phyloP scores from a whole-genome alignment of 2,329 filamentous ascomycete genomes.

The Fusarium neocosmosporiellum region DNA sequence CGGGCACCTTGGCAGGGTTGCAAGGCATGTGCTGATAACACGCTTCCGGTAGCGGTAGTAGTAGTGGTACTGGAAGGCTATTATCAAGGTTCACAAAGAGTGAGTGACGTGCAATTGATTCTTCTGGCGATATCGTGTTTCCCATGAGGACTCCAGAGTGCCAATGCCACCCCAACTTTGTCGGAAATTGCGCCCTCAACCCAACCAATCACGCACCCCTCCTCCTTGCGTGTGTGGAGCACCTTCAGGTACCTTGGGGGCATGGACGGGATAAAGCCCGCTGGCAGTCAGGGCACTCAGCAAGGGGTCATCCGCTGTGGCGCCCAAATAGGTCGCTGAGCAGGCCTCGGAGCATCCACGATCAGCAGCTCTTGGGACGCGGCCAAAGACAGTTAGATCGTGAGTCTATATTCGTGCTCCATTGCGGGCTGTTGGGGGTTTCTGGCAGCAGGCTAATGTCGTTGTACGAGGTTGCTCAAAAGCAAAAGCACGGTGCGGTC shows the following conservation, averaged over 20 bases:
- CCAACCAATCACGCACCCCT: conserved; percentile 18
- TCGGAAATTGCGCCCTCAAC: conserved; percentile 39
- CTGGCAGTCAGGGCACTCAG: neutral
- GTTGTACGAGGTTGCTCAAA: conserved; percentile 18
- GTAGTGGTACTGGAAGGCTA: neutral
- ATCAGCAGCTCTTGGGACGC: neutral
- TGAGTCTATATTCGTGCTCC: conserved; percentile 1
- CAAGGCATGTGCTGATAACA: neutral
- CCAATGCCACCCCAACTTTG: neutral
- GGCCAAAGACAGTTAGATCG: neutral
- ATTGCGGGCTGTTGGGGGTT: neutral
- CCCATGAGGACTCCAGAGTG: neutral
- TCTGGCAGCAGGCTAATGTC: conserved; percentile 2
- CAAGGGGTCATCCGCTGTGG: conserved; percentile 6
- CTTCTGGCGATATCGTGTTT: neutral
- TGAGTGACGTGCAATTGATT: neutral
- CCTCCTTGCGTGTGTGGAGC: neutral
- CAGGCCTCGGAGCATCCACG: neutral
- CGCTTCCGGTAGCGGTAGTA: neutral
- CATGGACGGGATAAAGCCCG: conserved; percentile 8
- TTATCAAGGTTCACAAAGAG: neutral
- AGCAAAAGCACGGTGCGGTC: neutral
- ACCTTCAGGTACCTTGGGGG: conserved; percentile 28
- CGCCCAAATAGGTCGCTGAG: neutral
- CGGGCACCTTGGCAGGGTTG: neutral